A percentile compares a stretch with the other conserved stretches of the same genome.
phyloP scores from a whole-genome alignment of 2,329 filamentous ascomycete species.

The Fusarium humuli region DNA sequence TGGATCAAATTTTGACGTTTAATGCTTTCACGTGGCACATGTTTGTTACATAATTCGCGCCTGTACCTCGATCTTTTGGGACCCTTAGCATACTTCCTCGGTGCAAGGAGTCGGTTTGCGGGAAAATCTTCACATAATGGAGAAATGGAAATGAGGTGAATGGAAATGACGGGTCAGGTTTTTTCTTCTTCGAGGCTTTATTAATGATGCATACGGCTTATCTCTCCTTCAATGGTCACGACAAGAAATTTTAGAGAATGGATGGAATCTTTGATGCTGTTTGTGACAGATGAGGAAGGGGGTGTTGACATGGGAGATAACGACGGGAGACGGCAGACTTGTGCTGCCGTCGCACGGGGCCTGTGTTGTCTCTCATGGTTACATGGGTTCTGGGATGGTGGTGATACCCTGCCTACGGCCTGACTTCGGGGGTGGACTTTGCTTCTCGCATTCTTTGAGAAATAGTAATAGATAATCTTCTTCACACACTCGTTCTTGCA shows the following conservation, averaged over 20 bases:
- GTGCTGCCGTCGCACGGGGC: constrained; percentile 16
- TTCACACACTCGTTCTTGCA: constrained; percentile 1
- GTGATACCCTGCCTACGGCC: constrained; percentile 45
- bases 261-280: constrained; percentile 38
- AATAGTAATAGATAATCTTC: constrained; percentile 50
- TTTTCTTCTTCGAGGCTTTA: constrained; percentile 46
- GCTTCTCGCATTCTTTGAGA: constrained; percentile 49
- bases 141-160: constrained; percentile 46
- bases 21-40: constrained; percentile 53
- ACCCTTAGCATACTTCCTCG: constrained; percentile 44
- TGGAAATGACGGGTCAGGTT: constrained; percentile 48
- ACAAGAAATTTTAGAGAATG: constrained; percentile 46
- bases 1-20: constrained; percentile 34
- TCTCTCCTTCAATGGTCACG: constrained; percentile 52
- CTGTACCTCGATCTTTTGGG: constrained; percentile 49
- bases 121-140: constrained; percentile 46
- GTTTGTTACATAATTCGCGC: constrained; percentile 58
- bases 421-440: constrained; percentile 41
- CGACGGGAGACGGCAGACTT: constrained; percentile 20
- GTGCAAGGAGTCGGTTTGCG: constrained; percentile 37
- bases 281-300: constrained; percentile 23
- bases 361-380: constrained; percentile 19
- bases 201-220: constrained; percentile 53
- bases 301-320: constrained; percentile 27
- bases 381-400: constrained; percentile 39